These are phyloP conservation scores for Cajanus cajan DNA, from an alignment of 306 rosid species.

Conservation along the genomic window DNA sequence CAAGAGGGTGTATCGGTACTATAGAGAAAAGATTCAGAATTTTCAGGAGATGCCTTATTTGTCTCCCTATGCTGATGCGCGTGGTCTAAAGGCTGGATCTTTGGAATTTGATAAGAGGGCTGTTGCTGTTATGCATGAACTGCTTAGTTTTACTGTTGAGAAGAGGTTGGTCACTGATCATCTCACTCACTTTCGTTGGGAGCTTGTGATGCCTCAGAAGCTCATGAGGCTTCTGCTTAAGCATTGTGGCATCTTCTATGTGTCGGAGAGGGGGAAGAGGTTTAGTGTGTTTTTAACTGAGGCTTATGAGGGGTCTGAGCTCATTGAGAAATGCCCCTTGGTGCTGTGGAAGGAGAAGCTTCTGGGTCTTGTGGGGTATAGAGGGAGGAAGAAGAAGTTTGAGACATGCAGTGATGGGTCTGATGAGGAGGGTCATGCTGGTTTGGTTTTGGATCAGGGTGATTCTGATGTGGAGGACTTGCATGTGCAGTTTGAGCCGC, in stretches of 20 bases:
- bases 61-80: conserved; percentile 87
- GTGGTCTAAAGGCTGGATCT: conserved; percentile 62
- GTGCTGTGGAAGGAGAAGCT: conserved; percentile 77
- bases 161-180: conserved; percentile 91
- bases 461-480: conserved; percentile 48
- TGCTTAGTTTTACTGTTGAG: conserved; percentile 77
- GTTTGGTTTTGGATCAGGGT: conserved; percentile 26
- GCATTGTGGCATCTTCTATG: conserved; percentile 84
- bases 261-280: conserved; percentile 94
- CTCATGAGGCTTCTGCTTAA: conserved; percentile 86
- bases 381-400: conserved; percentile 71
- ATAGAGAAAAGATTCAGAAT: conserved; percentile 58
- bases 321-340: conserved; percentile 76
- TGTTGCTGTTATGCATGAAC: conserved; percentile 83
- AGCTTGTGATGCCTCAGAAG: conserved; percentile 89
- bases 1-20: conserved; percentile 51
- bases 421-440: conserved; percentile 52
- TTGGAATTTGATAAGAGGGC: conserved; percentile 89
- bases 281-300: conserved; percentile 74
- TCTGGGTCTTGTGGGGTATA: conserved; percentile 34
- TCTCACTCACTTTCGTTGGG: conserved; percentile 82
- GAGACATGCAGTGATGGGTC: conserved; percentile 52
- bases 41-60: conserved; percentile 75
- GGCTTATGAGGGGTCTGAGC: conserved; percentile 72
- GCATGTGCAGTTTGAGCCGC: conserved; percentile 40